Evolutionary conservation across 129 eudicot genomes (phyloP), one percentile per base, ranked within the genome.

Genomic region (Pseudognaphalium luteoalbum): DNA sequence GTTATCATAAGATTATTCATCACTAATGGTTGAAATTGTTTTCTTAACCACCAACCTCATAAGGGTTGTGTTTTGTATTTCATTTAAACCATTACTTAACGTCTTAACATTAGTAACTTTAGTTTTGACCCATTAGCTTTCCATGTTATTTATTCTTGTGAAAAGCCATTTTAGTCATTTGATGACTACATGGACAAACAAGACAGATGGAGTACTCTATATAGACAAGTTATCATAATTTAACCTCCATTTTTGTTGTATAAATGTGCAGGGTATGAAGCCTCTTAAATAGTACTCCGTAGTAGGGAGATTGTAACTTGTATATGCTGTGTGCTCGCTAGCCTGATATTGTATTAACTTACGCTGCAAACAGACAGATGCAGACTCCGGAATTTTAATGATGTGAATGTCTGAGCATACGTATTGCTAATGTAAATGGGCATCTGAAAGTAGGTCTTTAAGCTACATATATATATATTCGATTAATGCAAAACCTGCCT

Each of bases 251-350:
- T 17, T 28, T 42, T 72, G 34, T 73, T 44, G 54, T 44, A 54
- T 33, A 37, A 71, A 44, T 52, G n/a, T 74, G 86, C 85, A 90
- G 92, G 96, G 96, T 67, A 79, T 90, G 92, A 90, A 90, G 87
- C 90, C 92, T 67, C 92, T 90, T 59, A 90, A 90, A 66, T 90
- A 87, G 83, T 66, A 50, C 34, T 5, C 5, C 7, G n/a, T 35
- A 37, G 42, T 19, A 21, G 10, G 33, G 10, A 41, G 19, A 66
- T 63, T 59, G 51, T 61, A 74, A 52, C 59, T 52, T 52, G 39
- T 62, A 62, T 62, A 29, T 29, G 37, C 68, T 10, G 7, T 9
- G 7, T 62, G 58, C 21, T 71, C 22, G 57, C 66, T 78, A 64
- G 30, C 56, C 19, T 37, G 5, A 41, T n/a, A 10, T 19, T 28